phyloP scores from a whole-genome alignment of 1,284 basidiomycete species.

The Abortiporus biennis region DNA sequence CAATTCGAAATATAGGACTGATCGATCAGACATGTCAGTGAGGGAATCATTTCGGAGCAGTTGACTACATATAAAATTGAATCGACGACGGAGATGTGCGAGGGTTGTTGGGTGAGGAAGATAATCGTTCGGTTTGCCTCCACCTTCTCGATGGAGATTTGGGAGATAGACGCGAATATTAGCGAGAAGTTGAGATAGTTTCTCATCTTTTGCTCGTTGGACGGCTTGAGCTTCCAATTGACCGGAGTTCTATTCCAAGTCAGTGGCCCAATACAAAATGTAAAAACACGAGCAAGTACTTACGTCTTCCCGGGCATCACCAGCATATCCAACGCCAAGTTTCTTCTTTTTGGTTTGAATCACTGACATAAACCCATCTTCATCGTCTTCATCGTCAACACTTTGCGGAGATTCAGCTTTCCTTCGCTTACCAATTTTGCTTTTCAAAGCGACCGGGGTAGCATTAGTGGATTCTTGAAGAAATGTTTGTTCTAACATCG shows the following conservation, averaged over 20 bases:
- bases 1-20: conserved; percentile 80
- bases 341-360: conserved; percentile 56
- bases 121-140: conserved; percentile 78
- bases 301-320: conserved; percentile 75
- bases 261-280: conserved; percentile 1
- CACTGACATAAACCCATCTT: conserved; percentile 37
- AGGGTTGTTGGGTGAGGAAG: conserved; percentile 84
- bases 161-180: conserved; percentile 77
- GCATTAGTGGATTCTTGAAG: conserved; percentile 39
- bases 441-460: conserved; percentile 15
- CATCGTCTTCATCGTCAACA: conserved; percentile 48
- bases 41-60: conserved; percentile 87
- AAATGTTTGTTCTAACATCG: conserved; percentile 70
- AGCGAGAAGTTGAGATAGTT: conserved; percentile 59
- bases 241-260: conserved; percentile 56
- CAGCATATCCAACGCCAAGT: conserved; percentile 82
- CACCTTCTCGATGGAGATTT: conserved; percentile 63
- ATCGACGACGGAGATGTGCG: conserved; percentile 83
- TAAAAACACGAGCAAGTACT: conserved; percentile 26
- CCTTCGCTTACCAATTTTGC: conserved; percentile 24
- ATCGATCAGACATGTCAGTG: conserved; percentile 87
- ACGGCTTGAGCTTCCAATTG: conserved; percentile 66
- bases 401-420: conserved; percentile 20
- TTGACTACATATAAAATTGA: conserved; percentile 80
- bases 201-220: conserved; percentile 69